Evolutionary conservation across 768 basidiomycete genomes (phyloP).

Genomic region (Tylopilus sp.): DNA sequence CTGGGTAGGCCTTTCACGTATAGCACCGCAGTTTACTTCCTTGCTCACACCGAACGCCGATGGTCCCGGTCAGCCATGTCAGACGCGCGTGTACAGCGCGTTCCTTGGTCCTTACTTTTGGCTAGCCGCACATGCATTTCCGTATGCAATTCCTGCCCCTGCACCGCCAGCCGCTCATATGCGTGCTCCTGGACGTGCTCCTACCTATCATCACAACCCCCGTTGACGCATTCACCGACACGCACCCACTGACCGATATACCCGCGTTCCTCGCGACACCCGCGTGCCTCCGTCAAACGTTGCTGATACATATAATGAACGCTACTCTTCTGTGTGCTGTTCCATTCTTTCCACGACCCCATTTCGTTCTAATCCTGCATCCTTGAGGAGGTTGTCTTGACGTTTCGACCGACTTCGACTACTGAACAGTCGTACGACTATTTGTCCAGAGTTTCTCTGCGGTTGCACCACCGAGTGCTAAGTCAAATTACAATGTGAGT

Average conservation of each 20-base stretch:
- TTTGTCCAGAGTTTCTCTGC: not conserved
- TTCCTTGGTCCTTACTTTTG: constrained; percentile 13
- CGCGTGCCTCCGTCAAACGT: constrained; percentile 3
- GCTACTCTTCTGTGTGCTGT: constrained; percentile 3
- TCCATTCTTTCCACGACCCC: constrained; percentile 12
- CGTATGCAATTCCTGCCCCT: constrained; percentile 15
- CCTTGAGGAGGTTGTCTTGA: not conserved
- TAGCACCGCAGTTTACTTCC: not conserved
- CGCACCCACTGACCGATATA: constrained; percentile 7
- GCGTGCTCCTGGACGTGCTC: constrained; percentile 2
- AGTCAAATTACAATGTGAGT: constrained; percentile 13
- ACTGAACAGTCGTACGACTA: not conserved
- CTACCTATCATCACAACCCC: constrained; percentile 1
- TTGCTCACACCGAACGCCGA: not conserved
- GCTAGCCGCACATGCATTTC: constrained; percentile 14
- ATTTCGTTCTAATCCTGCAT: not conserved
- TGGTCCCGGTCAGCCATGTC: not conserved
- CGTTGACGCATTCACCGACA: constrained; percentile 9
- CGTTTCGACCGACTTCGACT: constrained; percentile 1
- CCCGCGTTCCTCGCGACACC: constrained; percentile 13
- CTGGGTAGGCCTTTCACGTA: not conserved
- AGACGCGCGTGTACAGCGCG: constrained; percentile 15
- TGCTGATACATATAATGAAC: constrained; percentile 24
- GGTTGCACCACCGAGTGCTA: not conserved
- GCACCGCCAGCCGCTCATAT: constrained; percentile 14